Conservation (phyloP, 192 early-diverging fungal species). For the Rhizophagus prolifer region DNA sequence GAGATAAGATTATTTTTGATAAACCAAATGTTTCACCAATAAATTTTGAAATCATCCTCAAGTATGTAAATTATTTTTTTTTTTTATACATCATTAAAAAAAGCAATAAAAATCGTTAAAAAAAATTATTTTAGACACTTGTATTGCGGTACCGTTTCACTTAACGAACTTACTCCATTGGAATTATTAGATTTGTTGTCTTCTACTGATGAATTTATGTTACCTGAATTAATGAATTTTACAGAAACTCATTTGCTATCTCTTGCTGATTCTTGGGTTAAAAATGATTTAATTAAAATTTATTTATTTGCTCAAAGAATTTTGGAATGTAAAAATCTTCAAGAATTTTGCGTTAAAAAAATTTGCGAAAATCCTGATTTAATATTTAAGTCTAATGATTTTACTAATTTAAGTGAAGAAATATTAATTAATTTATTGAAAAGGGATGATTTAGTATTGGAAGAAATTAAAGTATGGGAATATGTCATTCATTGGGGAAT, state of each 20-base stretch:
- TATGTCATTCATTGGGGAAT: neutral
- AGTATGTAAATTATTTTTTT: neutral
- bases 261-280: neutral
- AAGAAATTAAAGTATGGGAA: slow-evolving; percentile 1
- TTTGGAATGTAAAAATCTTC: neutral
- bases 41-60: neutral
- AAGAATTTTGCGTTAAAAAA: neutral
- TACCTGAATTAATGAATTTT: neutral
- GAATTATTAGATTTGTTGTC: neutral
- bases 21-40: neutral
- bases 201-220: neutral
- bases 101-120: neutral
- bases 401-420: neutral
- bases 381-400: neutral
- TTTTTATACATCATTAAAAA: neutral
- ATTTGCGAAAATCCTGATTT: neutral
- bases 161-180: neutral
- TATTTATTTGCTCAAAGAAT: neutral
- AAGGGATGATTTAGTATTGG: neutral
- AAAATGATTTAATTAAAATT: neutral
- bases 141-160: neutral
- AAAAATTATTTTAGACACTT: neutral
- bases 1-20: neutral
- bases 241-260: neutral
- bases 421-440: neutral